Base-by-base conservation (phyloP, 805 yeast genomes). In the Saccharomycopsis sp. region DNA sequence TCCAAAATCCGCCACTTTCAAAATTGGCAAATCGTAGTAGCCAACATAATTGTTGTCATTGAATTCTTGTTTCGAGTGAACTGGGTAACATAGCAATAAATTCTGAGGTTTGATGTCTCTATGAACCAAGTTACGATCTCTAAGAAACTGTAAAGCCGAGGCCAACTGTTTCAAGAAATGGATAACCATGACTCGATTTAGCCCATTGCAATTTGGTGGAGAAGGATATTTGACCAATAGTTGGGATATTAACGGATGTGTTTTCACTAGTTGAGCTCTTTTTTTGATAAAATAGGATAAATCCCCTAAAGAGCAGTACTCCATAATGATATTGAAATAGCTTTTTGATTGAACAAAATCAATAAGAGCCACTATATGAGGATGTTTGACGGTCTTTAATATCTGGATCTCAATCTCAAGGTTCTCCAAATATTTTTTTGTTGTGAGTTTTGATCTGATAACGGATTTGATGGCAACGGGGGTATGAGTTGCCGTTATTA, bases 1-100 rank as follows among this genome's bases (percentile, higher is more conserved):
- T 1, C 98, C 98, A 61, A 92, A 92, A 63, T 92, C 98, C 9
- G 98, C 98, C 46, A 92, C 78, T 59, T 89, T 89, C 48, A 92
- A 68, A 7, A 88, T 72, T 1, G 98, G 98, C 47, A 92, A 65
- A 52, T 85, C 94, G 77, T 89, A 82, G 44, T 80, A 63, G 0
- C 97, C 97, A 4, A 75, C 77, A 60, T 67, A 83, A 2, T 78
- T 48, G 3, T 55, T 62, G 3, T 68, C 68, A 35, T 68, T 68
- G 49, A 84, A 83, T 21, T 73, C 78, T 15, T 63, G 62, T 41
- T 70, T 67, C 12, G 88, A 70, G 50, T 77, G 80, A 2, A 72
- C 62, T 0, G 97, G 96, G 1, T 96, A 94, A 38, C 84, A 78
- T 45, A 92, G 65, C 47, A 92, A 59, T 41, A 82, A 59, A 53